Evolutionary conservation across 257 asterid species (phyloP), one percentile per base, ranked within the genome.

Genomic region (Solanum paucissectum): DNA sequence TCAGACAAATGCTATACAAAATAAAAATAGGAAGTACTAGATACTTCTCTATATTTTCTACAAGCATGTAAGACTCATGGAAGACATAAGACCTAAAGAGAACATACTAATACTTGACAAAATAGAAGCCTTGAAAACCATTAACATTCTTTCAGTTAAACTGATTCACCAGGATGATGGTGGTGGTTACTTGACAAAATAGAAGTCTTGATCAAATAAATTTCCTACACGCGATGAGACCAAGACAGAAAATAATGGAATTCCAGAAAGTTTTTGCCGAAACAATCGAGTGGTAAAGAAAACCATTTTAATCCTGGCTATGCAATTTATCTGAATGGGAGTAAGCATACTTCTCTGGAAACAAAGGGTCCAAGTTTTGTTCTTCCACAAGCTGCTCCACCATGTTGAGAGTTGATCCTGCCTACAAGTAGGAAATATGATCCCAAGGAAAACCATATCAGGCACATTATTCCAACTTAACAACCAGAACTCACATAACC

Each of bases 361-460:
- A 87, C 64, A 94, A 90, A 2, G 95, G 97, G 86, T 94, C 97
- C 89, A 95, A 88, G 86, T 86, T 89, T 84, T 92, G 96, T 89
- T 93, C 98, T 91, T 94, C 98, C 90, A 94, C 95, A 79, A 94
- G 94, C 91, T 92, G 97, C 87, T 94, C 98, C 85, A 94, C 96
- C 69, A 84, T 88, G 91, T 95, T 95, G 74, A 95, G 97, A 84
- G 90, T 40, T 9, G 73, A 40, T 88, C 93, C 98, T 75, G 91
- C 95, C 98, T 95, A 89, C 84, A 89, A 88, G 83, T 32, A 69
- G 73, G 23, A 60, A 88, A 33, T 52, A 44, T 64, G 16, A 77
- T 21, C 73, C 33, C 37, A 46, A 87, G 71, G 76, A 21, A 83
- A 36, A 66, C 9, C 69, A 40, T 27, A 79, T 27, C 40, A 79